These are phyloP conservation scores for Septoria petroselini DNA, from an alignment of 2,329 filamentous ascomycete species.

Conservation along the genomic window DNA sequence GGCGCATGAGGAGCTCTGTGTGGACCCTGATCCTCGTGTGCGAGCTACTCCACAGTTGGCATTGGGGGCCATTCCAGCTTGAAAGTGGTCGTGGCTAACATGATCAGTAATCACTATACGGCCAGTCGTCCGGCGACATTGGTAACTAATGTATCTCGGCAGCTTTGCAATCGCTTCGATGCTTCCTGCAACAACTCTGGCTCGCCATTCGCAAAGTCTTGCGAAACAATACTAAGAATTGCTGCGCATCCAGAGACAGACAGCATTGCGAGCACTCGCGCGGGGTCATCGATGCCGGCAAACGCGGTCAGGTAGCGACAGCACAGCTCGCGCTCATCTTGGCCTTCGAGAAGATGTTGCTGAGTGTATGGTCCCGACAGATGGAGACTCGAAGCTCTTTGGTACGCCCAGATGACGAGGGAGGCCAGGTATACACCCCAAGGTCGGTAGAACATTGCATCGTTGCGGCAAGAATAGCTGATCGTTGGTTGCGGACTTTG, in stretches of 20 bases:
- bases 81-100: background rate
- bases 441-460: conserved; percentile 79
- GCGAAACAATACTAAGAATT: conserved; percentile 72
- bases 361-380: conserved; percentile 15
- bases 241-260: conserved; percentile 79
- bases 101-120: background rate
- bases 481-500: conserved; percentile 23
- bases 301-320: conserved; percentile 23
- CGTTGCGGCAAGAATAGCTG: conserved; percentile 75
- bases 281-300: conserved; percentile 58
- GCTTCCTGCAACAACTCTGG: conserved; percentile 90
- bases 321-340: conserved; percentile 21
- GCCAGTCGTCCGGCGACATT: conserved; percentile 1
- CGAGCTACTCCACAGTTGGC: conserved; percentile 2
- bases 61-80: conserved; percentile 3
- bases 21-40: background rate
- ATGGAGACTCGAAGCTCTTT: conserved; percentile 56
- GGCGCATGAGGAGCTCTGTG: background rate
- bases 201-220: conserved; percentile 73
- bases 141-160: conserved; percentile 39
- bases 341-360: conserved; percentile 64
- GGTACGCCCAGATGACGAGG: conserved; percentile 89
- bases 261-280: conserved; percentile 68
- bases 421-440: conserved; percentile 92
- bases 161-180: conserved; percentile 73